A percentile compares a stretch with the other conserved stretches of the same genome.
phyloP scores from a whole-genome alignment of 441 rosid species.

The Brassica balearica region DNA sequence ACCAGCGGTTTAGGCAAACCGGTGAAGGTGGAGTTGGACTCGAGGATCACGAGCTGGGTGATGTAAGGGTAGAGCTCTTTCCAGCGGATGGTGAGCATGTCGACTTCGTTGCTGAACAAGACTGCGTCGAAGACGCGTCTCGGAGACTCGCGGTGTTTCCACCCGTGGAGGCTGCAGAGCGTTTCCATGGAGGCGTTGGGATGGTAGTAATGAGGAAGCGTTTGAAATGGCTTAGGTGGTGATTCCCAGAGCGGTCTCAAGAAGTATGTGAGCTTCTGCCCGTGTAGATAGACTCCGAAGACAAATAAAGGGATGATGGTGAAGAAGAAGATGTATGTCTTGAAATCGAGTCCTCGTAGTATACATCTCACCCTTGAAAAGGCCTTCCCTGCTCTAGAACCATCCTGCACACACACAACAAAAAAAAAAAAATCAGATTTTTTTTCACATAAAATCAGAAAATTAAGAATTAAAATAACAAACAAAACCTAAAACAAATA shows the following conservation, averaged over 20 bases:
- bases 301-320: neutral
- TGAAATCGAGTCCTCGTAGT: neutral
- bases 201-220: neutral
- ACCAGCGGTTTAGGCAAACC: neutral
- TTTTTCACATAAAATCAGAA: neutral
- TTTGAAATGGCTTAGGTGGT: neutral
- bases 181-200: neutral
- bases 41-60: neutral
- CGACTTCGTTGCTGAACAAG: neutral
- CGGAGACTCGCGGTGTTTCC: neutral
- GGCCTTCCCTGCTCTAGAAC: neutral
- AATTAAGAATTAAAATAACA: too few relatives aligned
- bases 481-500: neutral
- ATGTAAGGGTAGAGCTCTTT: neutral
- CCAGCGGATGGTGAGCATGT: conserved; percentile 2
- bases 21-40: neutral
- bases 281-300: neutral
- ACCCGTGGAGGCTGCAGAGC: neutral
- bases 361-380: conserved; percentile 1
- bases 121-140: neutral
- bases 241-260: neutral
- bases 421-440: neutral
- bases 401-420: neutral
- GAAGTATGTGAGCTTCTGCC: neutral
- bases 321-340: neutral